Percentiles rank a stretch among this genome's conserved stretches.
These are phyloP conservation scores for Lippia alba DNA, from an alignment of 305 asterid genomes.

Conservation along the genomic window DNA sequence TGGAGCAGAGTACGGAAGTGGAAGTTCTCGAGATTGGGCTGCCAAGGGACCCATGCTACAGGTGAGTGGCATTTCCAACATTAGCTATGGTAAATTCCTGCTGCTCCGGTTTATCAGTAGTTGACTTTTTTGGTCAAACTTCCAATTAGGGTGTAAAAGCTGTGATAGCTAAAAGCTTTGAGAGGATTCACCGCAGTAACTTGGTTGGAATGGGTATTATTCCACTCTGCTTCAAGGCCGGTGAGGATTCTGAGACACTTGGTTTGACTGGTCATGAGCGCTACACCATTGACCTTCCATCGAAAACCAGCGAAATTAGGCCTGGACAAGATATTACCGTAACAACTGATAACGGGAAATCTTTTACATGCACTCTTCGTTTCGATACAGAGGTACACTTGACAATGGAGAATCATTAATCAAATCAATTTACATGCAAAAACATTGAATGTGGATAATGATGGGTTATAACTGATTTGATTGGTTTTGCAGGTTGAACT, in stretches of 20 bases:
- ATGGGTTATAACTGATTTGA: constrained; percentile 12
- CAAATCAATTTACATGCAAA: neutral
- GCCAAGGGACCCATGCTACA: constrained; percentile 96
- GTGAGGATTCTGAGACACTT: constrained; percentile 83
- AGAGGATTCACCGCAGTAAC: constrained; percentile 94
- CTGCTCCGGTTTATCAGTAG: neutral
- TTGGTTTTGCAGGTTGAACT: constrained; percentile 71
- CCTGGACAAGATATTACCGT: constrained; percentile 88
- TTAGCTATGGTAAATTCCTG: neutral
- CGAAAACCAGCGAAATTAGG: constrained; percentile 59
- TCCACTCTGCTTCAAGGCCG: constrained; percentile 86
- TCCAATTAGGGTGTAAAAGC: constrained; percentile 85
- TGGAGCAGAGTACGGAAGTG: constrained; percentile 97
- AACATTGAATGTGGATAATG: neutral
- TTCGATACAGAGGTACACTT: constrained; percentile 85
- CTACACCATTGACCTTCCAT: constrained; percentile 76
- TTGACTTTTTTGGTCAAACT: neutral
- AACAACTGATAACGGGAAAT: constrained; percentile 68
- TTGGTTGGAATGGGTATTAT: constrained; percentile 92
- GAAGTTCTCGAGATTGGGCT: constrained; percentile 98
- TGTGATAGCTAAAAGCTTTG: constrained; percentile 91
- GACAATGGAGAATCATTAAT: neutral
- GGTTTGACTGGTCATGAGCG: constrained; percentile 88
- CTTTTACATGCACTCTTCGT: constrained; percentile 75
- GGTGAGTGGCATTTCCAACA: constrained; percentile 43